Percentiles rank a stretch among this genome's conserved stretches.
Conservation (phyloP, 169 alveolate species). For the Sarcocystis neurona region DNA sequence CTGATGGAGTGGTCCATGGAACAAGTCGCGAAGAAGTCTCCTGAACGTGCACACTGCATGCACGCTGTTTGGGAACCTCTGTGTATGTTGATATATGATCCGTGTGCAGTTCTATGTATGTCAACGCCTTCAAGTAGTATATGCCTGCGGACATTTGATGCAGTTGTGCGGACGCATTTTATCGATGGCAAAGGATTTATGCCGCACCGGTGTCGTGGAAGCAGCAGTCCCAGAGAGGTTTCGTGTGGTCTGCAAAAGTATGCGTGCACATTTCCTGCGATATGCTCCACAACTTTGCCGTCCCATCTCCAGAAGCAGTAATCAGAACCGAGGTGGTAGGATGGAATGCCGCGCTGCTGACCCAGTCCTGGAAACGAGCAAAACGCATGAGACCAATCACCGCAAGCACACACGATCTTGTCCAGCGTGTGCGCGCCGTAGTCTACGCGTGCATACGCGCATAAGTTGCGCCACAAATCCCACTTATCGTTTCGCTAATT, state of each 20-base stretch:
- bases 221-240: constrained; percentile 83
- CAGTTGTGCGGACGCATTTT: background rate
- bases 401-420: too few species aligned
- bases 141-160: background rate
- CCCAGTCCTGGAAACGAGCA: constrained; percentile 85
- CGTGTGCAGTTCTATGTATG: background rate
- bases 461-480: too few species aligned
- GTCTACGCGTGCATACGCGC: too few species aligned
- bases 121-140: background rate
- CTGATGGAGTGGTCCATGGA: constrained; percentile 89
- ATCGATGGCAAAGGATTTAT: too few species aligned
- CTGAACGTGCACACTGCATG: too few species aligned
- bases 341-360: constrained; percentile 88
- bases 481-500: too few species aligned
- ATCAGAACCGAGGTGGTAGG: constrained; percentile 85
- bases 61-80: too few species aligned
- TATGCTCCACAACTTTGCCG: constrained; percentile 92
- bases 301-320: constrained; percentile 91
- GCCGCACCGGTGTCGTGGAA: constrained; percentile 37
- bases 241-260: constrained; percentile 89
- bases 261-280: constrained; percentile 85
- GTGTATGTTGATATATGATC: background rate
- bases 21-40: constrained; percentile 73
- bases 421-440: too few species aligned
- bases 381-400: too few species aligned